Evolutionary conservation across 2,329 filamentous ascomycete species (phyloP), one percentile per base, ranked within the genome.

Genomic region (Talaromyces sp.): DNA sequence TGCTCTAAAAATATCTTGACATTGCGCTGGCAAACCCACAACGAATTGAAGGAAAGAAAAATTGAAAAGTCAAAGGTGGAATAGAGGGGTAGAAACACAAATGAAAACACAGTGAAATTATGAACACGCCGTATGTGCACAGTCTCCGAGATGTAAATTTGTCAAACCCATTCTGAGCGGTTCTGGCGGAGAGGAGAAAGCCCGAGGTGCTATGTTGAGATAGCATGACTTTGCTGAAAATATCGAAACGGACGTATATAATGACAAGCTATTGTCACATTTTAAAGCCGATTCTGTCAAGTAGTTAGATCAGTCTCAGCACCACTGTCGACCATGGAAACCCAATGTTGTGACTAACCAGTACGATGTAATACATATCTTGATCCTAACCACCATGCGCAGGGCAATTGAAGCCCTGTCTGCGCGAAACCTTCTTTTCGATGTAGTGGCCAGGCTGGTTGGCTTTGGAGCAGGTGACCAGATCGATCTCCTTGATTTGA

Each of bases 331-430:
- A 59, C 56, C 37, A 59, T 14, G 37, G 13, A 33, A 62, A 47
- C 7, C 11, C 49, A n/a, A 19, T 31, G 8, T 27, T 33, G 31
- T 24, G 37, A 57, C 52, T 35, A 47, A 57, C 50, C 8, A 31
- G 49, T 37, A 63, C 22, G 50, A 27, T 47, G 49, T 50, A 47
- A 43, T 47, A 47, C 41, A 45, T 57, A 45, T n/a, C 24, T 16
- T 16, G n/a, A 52, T 54, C 49, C 47, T 65, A 66, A 22, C 64
- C 64, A 39, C 64, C 71, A 63, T 78, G 76, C 16, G 66, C 64
- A 60, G 74, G 69, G 70, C 76, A 78, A 59, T 73, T 74, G 69
- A 73, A 74, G 35, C 74, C 75, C 41, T 71, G 65, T 68, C 73
- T 71, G 60, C 70, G 68, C 19, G 75, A 73, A 65, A 73, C 68